Base-by-base conservation (phyloP, 768 basidiomycete species). In the Leccinum subgranulosum region DNA sequence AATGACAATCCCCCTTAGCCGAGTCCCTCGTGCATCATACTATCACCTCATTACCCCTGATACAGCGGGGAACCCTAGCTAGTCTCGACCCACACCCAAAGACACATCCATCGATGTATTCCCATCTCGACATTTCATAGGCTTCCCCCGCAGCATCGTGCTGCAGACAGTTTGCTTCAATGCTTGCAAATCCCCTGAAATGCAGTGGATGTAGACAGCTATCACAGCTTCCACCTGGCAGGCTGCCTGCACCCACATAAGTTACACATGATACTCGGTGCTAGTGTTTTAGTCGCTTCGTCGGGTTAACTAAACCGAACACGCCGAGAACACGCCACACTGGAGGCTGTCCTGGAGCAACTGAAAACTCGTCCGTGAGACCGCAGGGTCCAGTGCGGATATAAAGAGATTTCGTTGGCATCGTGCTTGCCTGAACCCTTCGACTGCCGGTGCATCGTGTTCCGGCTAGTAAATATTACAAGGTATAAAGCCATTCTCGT, bases 11-110 rank as follows among this genome's bases (percentile, higher is more conserved):
- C 19, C 21, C 52, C 36, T 33, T 39, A 29, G n/a, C 23, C 49
- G 43, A 47, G 48, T 9, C 11, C 39, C 39, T 21, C 49, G 15
- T 51, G 9, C 27, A 60, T 63, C 19, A 43, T 36, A 43, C 36
- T 54, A 52, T 52, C 53, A 60, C 45, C 48, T 51, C 28, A 19
- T 53, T 43, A 11, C 58, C 54, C 62, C 36, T 58, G 61, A 51
- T 12, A 43, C 43, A 43, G 49, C 52, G 41, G 49, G 46, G 36
- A 43, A 50, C 21, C 3, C 45, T 19, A 43, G 12, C 14, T 34
- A 9, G 36, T 25, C 41, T 49, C 36, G 27, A 39, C 7, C 10
- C 48, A 17, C 19, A 31, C 31, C 11, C 31, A 31, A 31, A 31
- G 31, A 12, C 31, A 31, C 31, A 31, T 31, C 31, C 31, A 31